These are phyloP conservation scores for Bruguiera hainesii DNA, from an alignment of 441 rosid species.

Conservation along the genomic window DNA sequence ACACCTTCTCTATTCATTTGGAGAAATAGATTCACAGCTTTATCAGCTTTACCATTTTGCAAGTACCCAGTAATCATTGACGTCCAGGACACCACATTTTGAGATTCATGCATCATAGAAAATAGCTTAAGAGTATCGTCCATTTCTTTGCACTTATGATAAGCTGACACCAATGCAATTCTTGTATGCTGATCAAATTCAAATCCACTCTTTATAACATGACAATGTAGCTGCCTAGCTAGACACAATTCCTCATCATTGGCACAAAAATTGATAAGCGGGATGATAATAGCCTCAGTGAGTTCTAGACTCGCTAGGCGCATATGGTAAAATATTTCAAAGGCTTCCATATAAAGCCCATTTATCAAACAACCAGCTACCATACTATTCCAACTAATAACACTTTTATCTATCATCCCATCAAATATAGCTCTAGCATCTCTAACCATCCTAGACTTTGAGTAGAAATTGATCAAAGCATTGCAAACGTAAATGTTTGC, in stretches of 20 bases:
- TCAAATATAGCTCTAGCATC: conserved; percentile 74
- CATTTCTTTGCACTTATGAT: conserved; percentile 64
- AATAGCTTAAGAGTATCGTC: conserved; percentile 60
- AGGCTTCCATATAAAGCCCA: conserved; percentile 49
- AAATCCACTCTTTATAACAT: conserved; percentile 53
- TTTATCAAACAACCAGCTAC: conserved; percentile 65
- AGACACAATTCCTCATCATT: conserved; percentile 37
- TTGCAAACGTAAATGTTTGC: conserved; percentile 59
- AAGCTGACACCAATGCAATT: conserved; percentile 71
- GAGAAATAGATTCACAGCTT: conserved; percentile 54
- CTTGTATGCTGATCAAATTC: conserved; percentile 47
- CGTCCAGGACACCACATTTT: conserved; percentile 74
- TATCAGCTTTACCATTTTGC: conserved; percentile 54
- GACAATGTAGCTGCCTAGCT: conserved; percentile 64
- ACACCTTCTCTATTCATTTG: conserved; percentile 58
- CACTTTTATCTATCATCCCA: conserved; percentile 54
- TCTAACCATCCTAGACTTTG: conserved; percentile 49
- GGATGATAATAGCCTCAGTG: conserved; percentile 54
- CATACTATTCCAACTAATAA: conserved; percentile 76
- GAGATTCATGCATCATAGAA: conserved; percentile 43
- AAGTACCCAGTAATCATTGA: conserved; percentile 80
- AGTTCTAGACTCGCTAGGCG: conserved; percentile 36
- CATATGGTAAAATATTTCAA: conserved; percentile 47
- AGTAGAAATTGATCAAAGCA: conserved; percentile 63
- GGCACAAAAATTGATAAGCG: conserved; percentile 56